Base-by-base conservation (phyloP, 2,329 filamentous ascomycete genomes). In the Huntiella moniliformis region DNA sequence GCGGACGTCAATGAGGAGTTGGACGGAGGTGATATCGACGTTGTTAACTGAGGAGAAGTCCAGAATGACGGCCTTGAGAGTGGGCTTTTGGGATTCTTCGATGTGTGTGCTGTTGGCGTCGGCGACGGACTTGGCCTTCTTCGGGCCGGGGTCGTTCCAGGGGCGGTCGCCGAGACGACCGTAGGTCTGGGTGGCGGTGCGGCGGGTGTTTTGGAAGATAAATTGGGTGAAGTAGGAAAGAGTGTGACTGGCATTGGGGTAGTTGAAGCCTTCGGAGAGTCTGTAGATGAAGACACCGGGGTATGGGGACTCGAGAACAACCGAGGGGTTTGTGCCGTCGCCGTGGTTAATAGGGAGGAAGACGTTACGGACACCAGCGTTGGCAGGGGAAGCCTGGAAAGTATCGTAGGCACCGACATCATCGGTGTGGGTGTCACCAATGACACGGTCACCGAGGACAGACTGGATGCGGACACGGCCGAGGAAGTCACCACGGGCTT, bases 261-360 rank as follows among this genome's bases (percentile, higher is more conserved):
- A 98, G 63, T 91, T 93, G 69, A 93, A 94, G 38, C 87, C 84
- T 63, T 96, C 88, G 0, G 82, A 77, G 61, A 94, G 95, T 38
- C 88, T 78, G 65, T 93, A 96, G 56, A 96, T 93, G 63, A 96
- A 93, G 53, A 98, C 73, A 44, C 91, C 91, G 0, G 88, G 88
- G 55, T 91, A 84, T 1, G 91, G 87, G 46, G 75, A 75, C 51
- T 82, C 70, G n/a, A 93, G 67, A 8, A 80, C 71, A 40, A 96
- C 70, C 18, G 79, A 70, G 0, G 88, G 88, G 59, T 96, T 96
- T 1, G 84, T 86, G 28, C 88, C 88, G 58, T 96, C 88, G n/a
- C 70, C 68, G 58, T 92, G 85, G 54, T 83, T 77, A 49, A 95
- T 68, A 0, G 91, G 91, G 15, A 96, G 63, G 68, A 91, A 98